phyloP scores from a whole-genome alignment of 1,139 yeast species.

The Candida dubliniensis region DNA sequence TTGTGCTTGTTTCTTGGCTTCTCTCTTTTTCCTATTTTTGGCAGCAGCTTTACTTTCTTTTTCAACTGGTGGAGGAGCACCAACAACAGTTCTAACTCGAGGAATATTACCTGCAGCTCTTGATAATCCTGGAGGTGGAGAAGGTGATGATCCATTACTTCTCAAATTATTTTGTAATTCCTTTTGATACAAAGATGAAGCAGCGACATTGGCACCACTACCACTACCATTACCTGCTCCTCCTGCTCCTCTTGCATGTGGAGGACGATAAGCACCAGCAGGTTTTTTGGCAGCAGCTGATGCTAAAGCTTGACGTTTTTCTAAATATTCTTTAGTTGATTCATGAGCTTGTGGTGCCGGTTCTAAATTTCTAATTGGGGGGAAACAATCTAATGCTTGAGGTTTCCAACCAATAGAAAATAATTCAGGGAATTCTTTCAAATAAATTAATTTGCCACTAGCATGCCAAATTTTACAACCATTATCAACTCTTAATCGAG shows the following conservation, averaged over 20 bases:
- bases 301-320: constrained; percentile 41
- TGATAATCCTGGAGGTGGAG: constrained; percentile 18
- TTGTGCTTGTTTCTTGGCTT: constrained; percentile 51
- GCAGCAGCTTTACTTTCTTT: constrained; percentile 64
- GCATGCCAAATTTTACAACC: constrained; percentile 94
- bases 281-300: constrained; percentile 52
- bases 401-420: constrained; percentile 86
- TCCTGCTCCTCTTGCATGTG: constrained; percentile 71
- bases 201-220: constrained; percentile 25
- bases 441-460: constrained; percentile 75
- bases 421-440: constrained; percentile 79
- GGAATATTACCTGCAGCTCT: constrained; percentile 24
- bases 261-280: constrained; percentile 92
- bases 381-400: constrained; percentile 59
- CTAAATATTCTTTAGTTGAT: constrained; percentile 59
- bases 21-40: constrained; percentile 79
- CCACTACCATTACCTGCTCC: background rate
- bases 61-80: constrained; percentile 43
- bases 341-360: constrained; percentile 67
- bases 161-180: constrained; percentile 42
- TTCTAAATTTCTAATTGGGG: constrained; percentile 53
- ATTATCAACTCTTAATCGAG: constrained; percentile 94
- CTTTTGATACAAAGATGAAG: constrained; percentile 57
- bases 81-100: constrained; percentile 39
- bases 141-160: constrained; percentile 19